Percentiles rank a stretch among this genome's conserved stretches.
Conservation (phyloP, 176 grass and related monocot species). For the Carex scoparia region DNA sequence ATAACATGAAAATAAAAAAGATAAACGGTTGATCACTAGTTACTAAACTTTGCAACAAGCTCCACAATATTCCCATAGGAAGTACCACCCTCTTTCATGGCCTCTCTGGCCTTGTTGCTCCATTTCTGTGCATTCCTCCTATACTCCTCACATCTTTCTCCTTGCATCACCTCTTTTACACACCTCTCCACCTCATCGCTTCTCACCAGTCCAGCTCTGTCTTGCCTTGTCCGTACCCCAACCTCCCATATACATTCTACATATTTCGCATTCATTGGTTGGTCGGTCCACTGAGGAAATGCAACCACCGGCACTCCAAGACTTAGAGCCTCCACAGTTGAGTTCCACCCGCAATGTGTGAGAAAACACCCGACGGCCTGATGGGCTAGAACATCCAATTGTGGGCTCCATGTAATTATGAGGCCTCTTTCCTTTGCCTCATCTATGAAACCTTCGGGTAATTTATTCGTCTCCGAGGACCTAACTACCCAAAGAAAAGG, state of each 20-base stretch:
- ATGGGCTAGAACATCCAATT: not conserved
- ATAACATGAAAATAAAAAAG: no score
- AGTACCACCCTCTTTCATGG: no score
- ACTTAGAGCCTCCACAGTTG: not conserved
- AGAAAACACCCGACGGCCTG: not conserved
- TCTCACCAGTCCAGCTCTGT: not conserved
- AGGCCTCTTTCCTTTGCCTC: not conserved
- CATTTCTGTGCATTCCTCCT: not conserved
- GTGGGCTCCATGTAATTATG: not conserved
- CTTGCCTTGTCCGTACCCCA: not conserved
- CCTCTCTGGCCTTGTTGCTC: conserved; percentile 20
- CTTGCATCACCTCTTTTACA: conserved; percentile 28
- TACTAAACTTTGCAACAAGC: no score
- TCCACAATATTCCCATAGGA: no score
- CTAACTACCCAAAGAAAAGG: conserved; percentile 7
- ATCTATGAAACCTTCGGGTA: not conserved
- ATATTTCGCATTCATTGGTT: not conserved
- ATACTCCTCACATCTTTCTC: not conserved
- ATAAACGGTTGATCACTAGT: not conserved
- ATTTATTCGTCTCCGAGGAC: not conserved
- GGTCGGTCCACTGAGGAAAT: conserved; percentile 6
- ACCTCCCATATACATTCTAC: not conserved
- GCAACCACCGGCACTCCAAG: not conserved
- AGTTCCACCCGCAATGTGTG: not conserved
- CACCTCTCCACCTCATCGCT: not conserved